Conservation (phyloP, 768 basidiomycete species). For the Cytidiella melzeri region DNA sequence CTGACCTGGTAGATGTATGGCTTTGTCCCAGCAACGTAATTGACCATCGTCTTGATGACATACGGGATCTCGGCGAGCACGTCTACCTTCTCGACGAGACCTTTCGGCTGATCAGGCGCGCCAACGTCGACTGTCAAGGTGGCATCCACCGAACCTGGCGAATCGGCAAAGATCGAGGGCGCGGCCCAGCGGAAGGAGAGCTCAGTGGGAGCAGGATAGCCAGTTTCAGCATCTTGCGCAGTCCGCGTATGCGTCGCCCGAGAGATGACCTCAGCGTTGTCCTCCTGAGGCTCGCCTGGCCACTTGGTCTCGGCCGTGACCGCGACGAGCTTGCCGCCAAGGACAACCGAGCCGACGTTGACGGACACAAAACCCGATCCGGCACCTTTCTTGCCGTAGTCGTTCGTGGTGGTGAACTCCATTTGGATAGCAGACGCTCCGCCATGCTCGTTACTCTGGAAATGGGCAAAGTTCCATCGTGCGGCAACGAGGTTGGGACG, state of each 20-base stretch:
- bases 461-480: constrained; percentile 93
- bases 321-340: constrained; percentile 67
- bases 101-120: constrained; percentile 49
- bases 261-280: constrained; percentile 49
- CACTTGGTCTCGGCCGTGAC: constrained; percentile 79
- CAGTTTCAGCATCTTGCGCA: constrained; percentile 69
- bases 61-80: constrained; percentile 93
- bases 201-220: constrained; percentile 67
- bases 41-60: constrained; percentile 86
- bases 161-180: constrained; percentile 49
- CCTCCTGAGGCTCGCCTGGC: constrained; percentile 50
- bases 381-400: constrained; percentile 71
- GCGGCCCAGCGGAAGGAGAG: constrained; percentile 78
- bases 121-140: constrained; percentile 55
- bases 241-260: constrained; percentile 58
- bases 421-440: constrained; percentile 87
- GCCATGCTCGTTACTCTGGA: constrained; percentile 68
- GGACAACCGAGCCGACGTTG: constrained; percentile 81
- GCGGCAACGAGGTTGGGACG: constrained; percentile 89
- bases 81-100: constrained; percentile 89
- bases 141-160: constrained; percentile 50
- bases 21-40: constrained; percentile 89
- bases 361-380: constrained; percentile 81
- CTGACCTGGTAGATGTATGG: constrained; percentile 91
- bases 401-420: constrained; percentile 86